phyloP scores from a whole-genome alignment of 2,329 filamentous ascomycete species.

The Phyllosticta citriasiana region DNA sequence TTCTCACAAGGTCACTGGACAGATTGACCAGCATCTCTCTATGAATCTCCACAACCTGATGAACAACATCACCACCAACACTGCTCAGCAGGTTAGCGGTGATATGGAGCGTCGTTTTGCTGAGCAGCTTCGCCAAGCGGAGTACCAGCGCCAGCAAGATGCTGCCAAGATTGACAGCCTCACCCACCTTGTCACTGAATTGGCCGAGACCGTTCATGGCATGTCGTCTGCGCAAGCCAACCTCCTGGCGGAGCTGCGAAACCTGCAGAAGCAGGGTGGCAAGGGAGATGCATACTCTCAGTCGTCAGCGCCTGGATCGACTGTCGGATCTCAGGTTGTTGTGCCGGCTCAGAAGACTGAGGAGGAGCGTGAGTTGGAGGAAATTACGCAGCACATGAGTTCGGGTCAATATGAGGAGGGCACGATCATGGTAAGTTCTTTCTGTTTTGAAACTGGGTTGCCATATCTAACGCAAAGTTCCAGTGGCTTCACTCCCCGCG shows the following conservation, averaged over 20 bases:
- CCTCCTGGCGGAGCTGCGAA: slow-evolving; percentile 49
- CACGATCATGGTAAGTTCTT: slow-evolving; percentile 30
- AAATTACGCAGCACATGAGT: slow-evolving; percentile 53
- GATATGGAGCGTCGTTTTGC: slow-evolving; percentile 56
- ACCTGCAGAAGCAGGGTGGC: slow-evolving; percentile 31
- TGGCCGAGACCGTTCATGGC: slow-evolving; percentile 58
- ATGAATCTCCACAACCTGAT: slow-evolving; percentile 50
- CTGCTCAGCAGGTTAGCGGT: slow-evolving; percentile 56
- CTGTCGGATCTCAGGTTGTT: background rate
- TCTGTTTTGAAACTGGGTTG: background rate
- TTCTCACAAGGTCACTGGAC: slow-evolving; percentile 53
- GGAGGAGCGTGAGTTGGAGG: slow-evolving; percentile 49
- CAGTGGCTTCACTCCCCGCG: slow-evolving; percentile 54
- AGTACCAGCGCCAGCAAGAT: slow-evolving; percentile 43
- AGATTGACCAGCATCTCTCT: slow-evolving; percentile 60
- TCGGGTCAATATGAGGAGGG: slow-evolving; percentile 41
- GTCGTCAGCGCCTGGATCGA: slow-evolving; percentile 8
- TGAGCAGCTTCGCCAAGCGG: slow-evolving; percentile 42
- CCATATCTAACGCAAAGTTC: slow-evolving; percentile 8
- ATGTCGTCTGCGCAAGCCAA: slow-evolving; percentile 60
- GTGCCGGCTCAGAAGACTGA: slow-evolving; percentile 35
- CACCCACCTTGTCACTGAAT: slow-evolving; percentile 53
- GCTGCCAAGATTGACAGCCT: slow-evolving; percentile 62
- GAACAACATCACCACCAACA: slow-evolving; percentile 53
- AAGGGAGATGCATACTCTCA: slow-evolving; percentile 38